Conservation (phyloP, 116 monocot genomes). For the Zostera marina region DNA sequence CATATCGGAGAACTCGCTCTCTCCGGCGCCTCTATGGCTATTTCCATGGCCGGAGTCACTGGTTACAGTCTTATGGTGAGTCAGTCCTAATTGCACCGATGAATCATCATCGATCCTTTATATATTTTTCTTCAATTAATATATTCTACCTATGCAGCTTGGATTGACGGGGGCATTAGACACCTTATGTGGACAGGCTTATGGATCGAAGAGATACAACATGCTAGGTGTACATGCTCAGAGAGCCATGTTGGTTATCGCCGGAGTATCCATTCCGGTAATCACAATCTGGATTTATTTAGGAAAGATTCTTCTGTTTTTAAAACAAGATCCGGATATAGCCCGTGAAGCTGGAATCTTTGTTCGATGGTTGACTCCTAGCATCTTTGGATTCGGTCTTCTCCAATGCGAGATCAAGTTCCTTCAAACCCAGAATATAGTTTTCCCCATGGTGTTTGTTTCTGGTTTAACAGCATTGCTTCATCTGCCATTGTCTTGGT, state of each 20-base stretch:
- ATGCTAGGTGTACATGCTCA: slow-evolving; percentile 54
- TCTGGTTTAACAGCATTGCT: slow-evolving; percentile 25
- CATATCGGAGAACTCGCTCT: slow-evolving; percentile 27
- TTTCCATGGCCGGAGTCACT: slow-evolving; percentile 7
- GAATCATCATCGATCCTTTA: too few species aligned
- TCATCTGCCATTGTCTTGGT: slow-evolving; percentile 39
- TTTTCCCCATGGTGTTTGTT: slow-evolving; percentile 31
- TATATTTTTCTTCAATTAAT: too few species aligned
- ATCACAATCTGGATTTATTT: slow-evolving; percentile 24
- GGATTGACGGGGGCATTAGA: slow-evolving; percentile 25
- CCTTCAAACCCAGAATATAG: slow-evolving; percentile 47
- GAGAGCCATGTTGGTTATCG: slow-evolving; percentile 49
- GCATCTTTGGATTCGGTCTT: slow-evolving; percentile 31
- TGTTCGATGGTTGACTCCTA: slow-evolving; percentile 41
- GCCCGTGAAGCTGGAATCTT: slow-evolving; percentile 33
- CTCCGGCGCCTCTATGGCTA: slow-evolving; percentile 27
- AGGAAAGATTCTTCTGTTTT: slow-evolving; percentile 21
- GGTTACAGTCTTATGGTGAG: slow-evolving; percentile 3
- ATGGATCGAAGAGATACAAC: slow-evolving; percentile 35
- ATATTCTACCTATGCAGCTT: too few species aligned
- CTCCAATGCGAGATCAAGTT: slow-evolving; percentile 40
- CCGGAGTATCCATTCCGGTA: slow-evolving; percentile 24
- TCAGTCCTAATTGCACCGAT: too few species aligned
- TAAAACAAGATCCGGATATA: slow-evolving; percentile 38
- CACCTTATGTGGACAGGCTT: slow-evolving; percentile 58